A percentile compares a stretch with the other conserved stretches of the same genome.
Conservation (phyloP, 768 basidiomycete genomes). For the Macrolepiota fuliginosa region DNA sequence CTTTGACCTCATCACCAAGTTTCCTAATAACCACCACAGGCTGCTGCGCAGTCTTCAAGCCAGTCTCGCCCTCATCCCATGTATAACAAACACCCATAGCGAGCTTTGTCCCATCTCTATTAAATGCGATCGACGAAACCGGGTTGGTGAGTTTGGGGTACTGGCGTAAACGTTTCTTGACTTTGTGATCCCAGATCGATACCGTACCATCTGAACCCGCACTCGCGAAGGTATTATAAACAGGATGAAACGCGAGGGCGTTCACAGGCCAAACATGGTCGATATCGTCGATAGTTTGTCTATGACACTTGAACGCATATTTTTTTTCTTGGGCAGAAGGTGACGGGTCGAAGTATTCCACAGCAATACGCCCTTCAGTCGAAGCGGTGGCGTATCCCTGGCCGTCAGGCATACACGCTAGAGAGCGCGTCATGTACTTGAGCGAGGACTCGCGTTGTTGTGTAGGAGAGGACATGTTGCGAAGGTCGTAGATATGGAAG, state of each 20-base stretch:
- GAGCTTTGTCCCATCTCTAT: slow-evolving; percentile 75
- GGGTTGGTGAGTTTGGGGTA: slow-evolving; percentile 76
- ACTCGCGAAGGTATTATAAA: slow-evolving; percentile 92
- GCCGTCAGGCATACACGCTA: slow-evolving; percentile 92
- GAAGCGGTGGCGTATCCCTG: slow-evolving; percentile 95
- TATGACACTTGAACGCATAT: slow-evolving; percentile 97
- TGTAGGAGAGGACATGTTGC: slow-evolving; percentile 70
- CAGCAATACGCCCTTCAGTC: slow-evolving; percentile 94
- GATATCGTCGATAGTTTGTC: slow-evolving; percentile 84
- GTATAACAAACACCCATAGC: slow-evolving; percentile 87
- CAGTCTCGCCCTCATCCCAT: slow-evolving; percentile 85
- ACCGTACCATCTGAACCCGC: slow-evolving; percentile 94
- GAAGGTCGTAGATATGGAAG: slow-evolving; percentile 86
- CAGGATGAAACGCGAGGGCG: slow-evolving; percentile 90
- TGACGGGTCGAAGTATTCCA: slow-evolving; percentile 92
- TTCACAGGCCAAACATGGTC: slow-evolving; percentile 99
- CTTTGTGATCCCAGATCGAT: slow-evolving; percentile 95
- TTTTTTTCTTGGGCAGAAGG: slow-evolving; percentile 75
- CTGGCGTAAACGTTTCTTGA: slow-evolving; percentile 93
- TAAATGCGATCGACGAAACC: slow-evolving; percentile 82
- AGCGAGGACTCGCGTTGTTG: slow-evolving; percentile 90
- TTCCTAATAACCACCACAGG: slow-evolving; percentile 61
- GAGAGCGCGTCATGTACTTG: slow-evolving; percentile 90
- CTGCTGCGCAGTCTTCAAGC: slow-evolving; percentile 59
- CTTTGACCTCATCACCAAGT: slow-evolving; percentile 76